Base-by-base conservation (phyloP, 352 stramenopile species). In the Pythium vanterpoolii region DNA sequence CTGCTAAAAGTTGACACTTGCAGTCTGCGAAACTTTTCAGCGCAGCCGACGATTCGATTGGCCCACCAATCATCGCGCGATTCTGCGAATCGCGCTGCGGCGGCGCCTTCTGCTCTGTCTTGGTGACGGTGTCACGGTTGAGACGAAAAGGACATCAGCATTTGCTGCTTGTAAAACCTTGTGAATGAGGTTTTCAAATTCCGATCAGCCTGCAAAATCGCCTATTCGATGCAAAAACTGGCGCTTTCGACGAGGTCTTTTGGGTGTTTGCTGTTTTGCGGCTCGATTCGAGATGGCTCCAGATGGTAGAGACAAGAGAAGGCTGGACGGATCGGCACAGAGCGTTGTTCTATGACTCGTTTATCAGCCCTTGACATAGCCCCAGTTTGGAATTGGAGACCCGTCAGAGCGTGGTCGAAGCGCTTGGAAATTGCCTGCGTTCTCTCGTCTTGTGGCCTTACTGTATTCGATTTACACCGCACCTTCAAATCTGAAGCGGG, bases 351-450 rank as follows among this genome's bases (percentile, higher is more conserved):
- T 27, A 52, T 10, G 24, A 9, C 45, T 39, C 43, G 43, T 10
- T 10, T 45, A 21, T 49, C 19, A 33, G 21, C 28, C 27, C n/a
- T 53, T 40, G 26, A 42, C 31, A 30, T 34, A 9, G n/a, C 43
- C 7, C 21, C 54, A 61, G 44, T 61, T 56, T 45, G 38, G 21
- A 63, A 56, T 44, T 45, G 45, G 33, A 55, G 46, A 40, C 47
- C 36, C 49, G n/a, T 26, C 21, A 24, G 6, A 46, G 40, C 40
- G 40, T 19, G 40, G 7, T 46, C 40, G 40, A 46, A 46, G 40
- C 30, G 27, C 30, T 60, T 60, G 26, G 52, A 60, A 60, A 60
- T 60, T 44, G 40, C 42, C 52, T 40, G 47, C 33, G 34, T 47
- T 44, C 27, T 52, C 45, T 39, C 24, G 28, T 27, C 14, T 24